phyloP scores from a whole-genome alignment of 1,139 yeast genomes.

The Taphrina betulina region DNA sequence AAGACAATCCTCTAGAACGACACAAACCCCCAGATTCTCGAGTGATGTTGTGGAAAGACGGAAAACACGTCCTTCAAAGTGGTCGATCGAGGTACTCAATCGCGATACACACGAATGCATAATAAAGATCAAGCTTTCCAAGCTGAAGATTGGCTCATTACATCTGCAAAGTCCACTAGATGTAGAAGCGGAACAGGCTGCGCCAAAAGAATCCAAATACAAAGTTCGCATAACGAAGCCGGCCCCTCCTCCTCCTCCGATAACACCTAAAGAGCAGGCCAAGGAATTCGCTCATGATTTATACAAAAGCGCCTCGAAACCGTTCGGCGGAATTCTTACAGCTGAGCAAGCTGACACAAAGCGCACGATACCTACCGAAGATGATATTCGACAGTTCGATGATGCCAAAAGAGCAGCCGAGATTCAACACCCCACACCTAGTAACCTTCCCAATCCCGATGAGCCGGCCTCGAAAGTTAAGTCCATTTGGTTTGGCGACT shows the following conservation, averaged over 20 bases:
- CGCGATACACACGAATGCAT: neutral
- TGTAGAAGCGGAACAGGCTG: neutral
- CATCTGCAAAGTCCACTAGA: neutral
- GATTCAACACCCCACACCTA: conserved; percentile 10
- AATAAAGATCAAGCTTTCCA: conserved; percentile 1
- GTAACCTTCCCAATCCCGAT: conserved; percentile 33
- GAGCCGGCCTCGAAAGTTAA: conserved; percentile 32
- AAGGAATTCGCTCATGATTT: conserved; percentile 11
- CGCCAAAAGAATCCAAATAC: neutral
- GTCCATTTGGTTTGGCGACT: conserved; percentile 66
- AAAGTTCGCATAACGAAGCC: conserved; percentile 22
- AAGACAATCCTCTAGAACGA: conserved; percentile 6
- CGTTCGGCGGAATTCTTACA: conserved; percentile 64
- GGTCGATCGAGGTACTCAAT: conserved; percentile 1
- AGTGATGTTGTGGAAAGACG: neutral
- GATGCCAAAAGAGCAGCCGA: conserved; percentile 39
- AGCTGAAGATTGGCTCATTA: neutral
- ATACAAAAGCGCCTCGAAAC: conserved; percentile 46
- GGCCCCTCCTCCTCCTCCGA: conserved; percentile 1
- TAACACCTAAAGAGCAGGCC: conserved; percentile 14
- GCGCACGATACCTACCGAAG: conserved; percentile 58
- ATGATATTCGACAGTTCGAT: conserved; percentile 55
- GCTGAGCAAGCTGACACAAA: conserved; percentile 62
- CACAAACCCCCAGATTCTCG: conserved; percentile 1
- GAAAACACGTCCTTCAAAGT: conserved; percentile 1